Evolutionary conservation across 805 yeast genomes (phyloP).

Genomic region (Nakazawaea sp.): DNA sequence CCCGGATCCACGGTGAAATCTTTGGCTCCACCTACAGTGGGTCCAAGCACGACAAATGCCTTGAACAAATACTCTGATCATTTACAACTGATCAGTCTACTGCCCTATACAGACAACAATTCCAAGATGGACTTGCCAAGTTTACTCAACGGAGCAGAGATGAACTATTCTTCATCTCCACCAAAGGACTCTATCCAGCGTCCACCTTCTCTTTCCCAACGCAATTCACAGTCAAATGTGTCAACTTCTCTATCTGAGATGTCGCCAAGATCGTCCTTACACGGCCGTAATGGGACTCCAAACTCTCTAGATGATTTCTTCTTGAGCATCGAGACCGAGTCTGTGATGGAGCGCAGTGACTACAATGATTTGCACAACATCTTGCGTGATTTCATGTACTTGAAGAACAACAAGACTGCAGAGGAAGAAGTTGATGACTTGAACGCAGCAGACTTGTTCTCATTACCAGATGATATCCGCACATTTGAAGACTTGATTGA

Average conservation of each 20-base stretch:
- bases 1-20: too few relatives aligned
- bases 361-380: constrained; percentile 26
- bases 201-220: background rate
- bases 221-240: background rate
- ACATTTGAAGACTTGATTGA: constrained; percentile 9
- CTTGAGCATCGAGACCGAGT: constrained; percentile 1
- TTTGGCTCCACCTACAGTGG: background rate
- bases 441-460: constrained; percentile 1
- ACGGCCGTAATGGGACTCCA: background rate
- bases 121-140: constrained; percentile 10
- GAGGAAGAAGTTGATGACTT: background rate
- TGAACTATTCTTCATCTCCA: background rate
- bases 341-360: constrained; percentile 3
- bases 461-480: constrained; percentile 7
- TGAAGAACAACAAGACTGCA: constrained; percentile 5
- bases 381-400: constrained; percentile 30
- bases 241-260: background rate
- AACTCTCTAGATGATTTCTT: constrained; percentile 9
- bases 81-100: constrained; percentile 6
- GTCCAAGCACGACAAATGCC: background rate
- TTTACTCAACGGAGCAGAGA: constrained; percentile 4
- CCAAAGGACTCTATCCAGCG: background rate
- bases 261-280: constrained; percentile 1
- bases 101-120: constrained; percentile 3
- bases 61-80: constrained; percentile 7